Evolutionary conservation across 169 alveolate species (phyloP).

Genomic region (Babesia gibsoni): DNA sequence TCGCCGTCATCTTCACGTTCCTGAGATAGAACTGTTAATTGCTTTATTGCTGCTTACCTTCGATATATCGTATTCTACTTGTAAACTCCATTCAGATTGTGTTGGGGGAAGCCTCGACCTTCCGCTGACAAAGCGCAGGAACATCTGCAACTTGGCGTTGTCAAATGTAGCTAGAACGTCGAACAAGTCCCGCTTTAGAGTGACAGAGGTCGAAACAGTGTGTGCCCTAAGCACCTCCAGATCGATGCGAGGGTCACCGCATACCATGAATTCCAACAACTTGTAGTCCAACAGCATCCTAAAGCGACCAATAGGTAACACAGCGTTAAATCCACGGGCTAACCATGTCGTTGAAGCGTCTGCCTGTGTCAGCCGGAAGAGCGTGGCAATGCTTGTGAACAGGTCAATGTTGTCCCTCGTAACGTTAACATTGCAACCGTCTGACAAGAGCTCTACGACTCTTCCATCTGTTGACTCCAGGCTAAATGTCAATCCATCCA

Average conservation of each 20-base stretch:
- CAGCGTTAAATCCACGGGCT: slow-evolving; percentile 83
- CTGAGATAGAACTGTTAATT: background rate
- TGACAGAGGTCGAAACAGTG: slow-evolving; percentile 79
- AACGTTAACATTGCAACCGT: slow-evolving; percentile 77
- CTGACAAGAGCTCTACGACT: slow-evolving; percentile 37
- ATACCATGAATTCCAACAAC: slow-evolving; percentile 81
- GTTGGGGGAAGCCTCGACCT: slow-evolving; percentile 87
- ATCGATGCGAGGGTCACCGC: slow-evolving; percentile 88
- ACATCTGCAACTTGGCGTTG: slow-evolving; percentile 82
- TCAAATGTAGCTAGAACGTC: slow-evolving; percentile 81
- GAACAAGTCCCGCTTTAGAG: slow-evolving; percentile 80
- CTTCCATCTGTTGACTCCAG: slow-evolving; percentile 51
- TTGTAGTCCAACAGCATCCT: slow-evolving; percentile 80
- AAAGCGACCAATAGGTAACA: slow-evolving; percentile 86
- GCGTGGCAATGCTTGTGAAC: slow-evolving; percentile 78
- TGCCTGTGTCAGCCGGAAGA: slow-evolving; percentile 81
- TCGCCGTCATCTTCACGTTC: slow-evolving; percentile 59
- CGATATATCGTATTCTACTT: slow-evolving; percentile 77
- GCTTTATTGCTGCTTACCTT: background rate
- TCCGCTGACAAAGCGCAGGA: slow-evolving; percentile 88
- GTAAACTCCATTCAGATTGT: slow-evolving; percentile 83
- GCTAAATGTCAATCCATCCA: slow-evolving; percentile 44
- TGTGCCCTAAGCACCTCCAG: slow-evolving; percentile 79
- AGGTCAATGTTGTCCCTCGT: slow-evolving; percentile 72
- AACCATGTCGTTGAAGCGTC: slow-evolving; percentile 72